Base-by-base conservation (phyloP, 345 rosid species). In the Hypericum perforatum region DNA sequence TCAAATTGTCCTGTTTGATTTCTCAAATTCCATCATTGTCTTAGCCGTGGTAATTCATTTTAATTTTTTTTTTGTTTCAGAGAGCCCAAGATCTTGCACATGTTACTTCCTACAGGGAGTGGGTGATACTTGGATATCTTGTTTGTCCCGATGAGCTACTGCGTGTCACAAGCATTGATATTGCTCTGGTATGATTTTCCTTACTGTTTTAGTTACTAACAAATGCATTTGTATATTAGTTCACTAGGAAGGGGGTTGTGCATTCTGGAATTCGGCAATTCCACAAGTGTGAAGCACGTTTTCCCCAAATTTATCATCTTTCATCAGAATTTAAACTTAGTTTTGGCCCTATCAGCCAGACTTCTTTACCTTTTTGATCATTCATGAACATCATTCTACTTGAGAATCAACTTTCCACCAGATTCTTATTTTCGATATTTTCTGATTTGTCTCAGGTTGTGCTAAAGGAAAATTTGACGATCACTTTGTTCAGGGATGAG, bases 61-160 rank as follows among this genome's bases (percentile, higher is more conserved):
- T 52, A 41, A 53, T 63, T 14, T 47, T 61, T 66, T 57, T 65
- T 40, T 43, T 53, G 59, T 39, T 58, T 69, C 84, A 92, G 98
- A 82, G 97, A 74, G 97, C 97, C 55, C 96, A 88, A 71, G 98
- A 92, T 79, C 86, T 92, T 47, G 94, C 98, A 63, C 83, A 92
- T 82, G 95, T 88, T 67, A 88, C 98, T 65, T 82, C 89, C 54
- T 88, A 92, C 61, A 73, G 94, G 67, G 95, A 92, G 59, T 92
- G 98, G 98, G 97, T 92, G 63, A 76, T 92, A 52, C 80, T 88
- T 72, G 94, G 98, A 42, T 88, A 92, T 77, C 97, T 88, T 59
- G 98, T 92, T 68, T 92, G 98, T 63, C 98, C 98, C 29, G 94
- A 92, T 63, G 98, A 92, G 75, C 82, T 92, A 64, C 97, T 88